Base-by-base conservation (phyloP, 768 basidiomycete species). In the Mycena belliarum region DNA sequence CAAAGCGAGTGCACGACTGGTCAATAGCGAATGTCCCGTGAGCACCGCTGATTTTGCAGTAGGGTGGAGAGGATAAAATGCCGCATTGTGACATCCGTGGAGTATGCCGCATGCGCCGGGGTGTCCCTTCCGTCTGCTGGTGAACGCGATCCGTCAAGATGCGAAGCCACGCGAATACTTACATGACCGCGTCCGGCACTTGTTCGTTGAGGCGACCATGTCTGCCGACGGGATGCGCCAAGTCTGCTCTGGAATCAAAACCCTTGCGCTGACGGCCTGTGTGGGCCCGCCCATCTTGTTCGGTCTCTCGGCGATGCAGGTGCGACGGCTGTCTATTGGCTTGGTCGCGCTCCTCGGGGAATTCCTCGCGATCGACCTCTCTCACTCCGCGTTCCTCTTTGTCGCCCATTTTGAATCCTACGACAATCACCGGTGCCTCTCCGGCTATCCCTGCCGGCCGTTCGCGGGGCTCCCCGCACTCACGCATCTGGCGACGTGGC, bases 41-140 rank as follows among this genome's bases (percentile, higher is more conserved):
- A n/a, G n/a, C n/a, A n/a, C n/a, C n/a, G 8, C 23, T 25, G 28
- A 28, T 14, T 10, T 15, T 4, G 16, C 3, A 32, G 21, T 32
- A 55, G 54, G 54, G 43, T 55, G 12, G 54, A 48, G 35, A 28
- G 38, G 12, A 29, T 55, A 21, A 18, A 29, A 26, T 55, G 42
- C 23, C 11, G 20, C 20, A 54, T 37, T 0, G n/a, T 55, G 7
- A 41, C 32, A 11, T 12, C 37, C 20, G 6, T 15, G 1, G 20
- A 26, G 14, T 8, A 1, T 21, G 10, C 3, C 28, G 9, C 12
- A 35, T 4, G 29, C 29, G 12, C n/a, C n/a, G n/a, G n/a, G n/a
- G n/a, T 29, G 16, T 23, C 45, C 14, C 1, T 8, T 49, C 6
- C 45, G 10, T 8, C 23, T 29, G n/a, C 45, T 54, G 5, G 4